phyloP scores from a whole-genome alignment of 176 grass and related monocot genomes.

The Thalia dealbata region DNA sequence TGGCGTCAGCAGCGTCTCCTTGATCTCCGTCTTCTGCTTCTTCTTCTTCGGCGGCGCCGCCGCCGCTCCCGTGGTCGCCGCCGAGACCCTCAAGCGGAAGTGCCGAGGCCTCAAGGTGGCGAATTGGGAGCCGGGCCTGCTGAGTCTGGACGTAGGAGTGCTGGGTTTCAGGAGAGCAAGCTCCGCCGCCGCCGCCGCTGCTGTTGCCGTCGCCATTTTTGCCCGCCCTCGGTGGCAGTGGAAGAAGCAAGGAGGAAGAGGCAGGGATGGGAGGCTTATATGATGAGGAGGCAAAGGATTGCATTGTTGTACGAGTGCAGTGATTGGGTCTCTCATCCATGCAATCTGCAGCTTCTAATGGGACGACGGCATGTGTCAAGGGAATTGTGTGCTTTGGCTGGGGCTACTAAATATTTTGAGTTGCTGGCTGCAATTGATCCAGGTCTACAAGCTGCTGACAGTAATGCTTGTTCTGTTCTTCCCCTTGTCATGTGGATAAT shows the following conservation, averaged over 20 bases:
- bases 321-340: not conserved
- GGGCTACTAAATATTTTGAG: too few relatives aligned
- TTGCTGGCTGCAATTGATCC: too few relatives aligned
- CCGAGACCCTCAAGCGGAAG: conserved; percentile 18
- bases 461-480: too few relatives aligned
- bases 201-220: conserved; percentile 20
- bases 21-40: conserved; percentile 48
- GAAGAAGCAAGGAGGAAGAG: not conserved
- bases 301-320: too few relatives aligned
- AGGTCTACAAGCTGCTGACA: too few relatives aligned
- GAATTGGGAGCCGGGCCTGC: conserved; percentile 19
- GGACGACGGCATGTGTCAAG: not conserved
- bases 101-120: conserved; percentile 10
- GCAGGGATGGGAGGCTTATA: not conserved
- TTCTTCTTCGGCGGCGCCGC: not conserved
- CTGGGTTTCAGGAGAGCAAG: conserved; percentile 66
- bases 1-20: conserved; percentile 80
- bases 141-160: conserved; percentile 18
- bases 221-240: not conserved
- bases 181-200: conserved; percentile 59
- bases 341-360: not conserved
- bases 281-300: not conserved
- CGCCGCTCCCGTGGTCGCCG: not conserved
- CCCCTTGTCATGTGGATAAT: too few relatives aligned
- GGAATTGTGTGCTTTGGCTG: not conserved